Evolutionary conservation across 164 flowering plant genomes (phyloP), one percentile per base, ranked within the genome.

Genomic region (Vitis rupestris): DNA sequence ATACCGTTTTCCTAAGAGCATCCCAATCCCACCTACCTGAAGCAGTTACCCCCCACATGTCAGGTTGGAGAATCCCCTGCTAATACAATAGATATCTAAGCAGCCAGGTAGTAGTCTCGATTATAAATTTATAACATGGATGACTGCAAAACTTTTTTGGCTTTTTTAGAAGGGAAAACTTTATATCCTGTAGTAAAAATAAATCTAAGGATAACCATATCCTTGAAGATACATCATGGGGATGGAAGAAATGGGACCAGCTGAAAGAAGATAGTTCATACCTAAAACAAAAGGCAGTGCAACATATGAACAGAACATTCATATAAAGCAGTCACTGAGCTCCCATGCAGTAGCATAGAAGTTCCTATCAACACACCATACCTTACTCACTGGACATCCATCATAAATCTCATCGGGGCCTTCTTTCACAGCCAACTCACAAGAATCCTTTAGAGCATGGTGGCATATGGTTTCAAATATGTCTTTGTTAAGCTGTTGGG

Each of bases 351-450:
- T 1, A 1, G 27, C 27, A 23, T 23, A 23, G 27, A 23, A 23
- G 27, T 23, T 23, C 27, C 2, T 23, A 23, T 17, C 15, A 49
- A 9, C 10, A 16, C 9, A 63, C 58, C 70, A 65, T 78, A 92
- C 99, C 98, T 91, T 89, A 86, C 97, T 93, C 61, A 91, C 90
- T 65, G 97, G 97, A 81, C 93, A 74, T 61, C 97, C 99, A 16
- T 67, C 49, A 68, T 90, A 95, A 53, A 98, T 85, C 78, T 89
- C 93, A 75, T 90, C 91, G 37, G 97, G 83, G 16, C 98, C 98
- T 68, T 93, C 93, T 69, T 79, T 84, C 14, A 66, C 82, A 78
- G 98, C 94, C 64, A 95, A 63, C 68, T 90, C 91, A 73, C 84
- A 76, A 70, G 98, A 91, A 73, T 96, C 85, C 76, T 84, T 88